These are phyloP conservation scores for Xanthoconium separans DNA, from an alignment of 1,284 basidiomycete genomes.

Conservation along the genomic window DNA sequence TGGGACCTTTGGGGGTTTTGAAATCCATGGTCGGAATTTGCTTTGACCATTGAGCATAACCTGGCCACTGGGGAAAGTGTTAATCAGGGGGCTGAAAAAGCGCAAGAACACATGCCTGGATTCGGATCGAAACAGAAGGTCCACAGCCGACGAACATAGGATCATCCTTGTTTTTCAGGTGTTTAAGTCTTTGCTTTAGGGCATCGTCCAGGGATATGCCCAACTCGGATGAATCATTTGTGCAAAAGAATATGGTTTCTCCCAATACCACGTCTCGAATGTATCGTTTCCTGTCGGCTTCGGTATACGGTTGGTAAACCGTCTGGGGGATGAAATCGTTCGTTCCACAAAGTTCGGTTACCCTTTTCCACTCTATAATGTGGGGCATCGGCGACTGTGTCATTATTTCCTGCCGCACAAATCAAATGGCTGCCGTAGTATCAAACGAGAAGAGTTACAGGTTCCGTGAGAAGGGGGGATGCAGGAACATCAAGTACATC, in stretches of 20 bases:
- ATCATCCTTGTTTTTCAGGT: constrained; percentile 53
- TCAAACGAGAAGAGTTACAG: constrained; percentile 11
- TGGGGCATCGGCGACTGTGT: constrained; percentile 27
- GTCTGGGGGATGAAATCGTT: constrained; percentile 59
- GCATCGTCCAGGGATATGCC: constrained; percentile 61
- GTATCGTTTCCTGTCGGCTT: constrained; percentile 69
- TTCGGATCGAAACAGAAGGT: constrained; percentile 72
- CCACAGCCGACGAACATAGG: constrained; percentile 65
- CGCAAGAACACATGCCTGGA: constrained; percentile 48
- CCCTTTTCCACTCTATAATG: constrained; percentile 27
- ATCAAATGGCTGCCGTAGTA: constrained; percentile 7
- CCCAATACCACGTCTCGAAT: constrained; percentile 65
- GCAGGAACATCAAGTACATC: not conserved
- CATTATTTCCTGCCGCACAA: constrained; percentile 19
- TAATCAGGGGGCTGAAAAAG: constrained; percentile 3
- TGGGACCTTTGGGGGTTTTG: constrained; percentile 67
- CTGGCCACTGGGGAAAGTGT: constrained; percentile 57
- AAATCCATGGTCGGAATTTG: constrained; percentile 80
- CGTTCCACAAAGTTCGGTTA: constrained; percentile 25
- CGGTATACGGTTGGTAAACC: constrained; percentile 71
- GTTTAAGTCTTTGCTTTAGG: constrained; percentile 41
- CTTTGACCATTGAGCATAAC: constrained; percentile 70
- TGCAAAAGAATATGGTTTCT: constrained; percentile 60
- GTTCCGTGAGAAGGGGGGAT: constrained; percentile 1
- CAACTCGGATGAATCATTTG: constrained; percentile 47